Conservation (phyloP, 23 red algal species). For the Agarophyton chilense region DNA sequence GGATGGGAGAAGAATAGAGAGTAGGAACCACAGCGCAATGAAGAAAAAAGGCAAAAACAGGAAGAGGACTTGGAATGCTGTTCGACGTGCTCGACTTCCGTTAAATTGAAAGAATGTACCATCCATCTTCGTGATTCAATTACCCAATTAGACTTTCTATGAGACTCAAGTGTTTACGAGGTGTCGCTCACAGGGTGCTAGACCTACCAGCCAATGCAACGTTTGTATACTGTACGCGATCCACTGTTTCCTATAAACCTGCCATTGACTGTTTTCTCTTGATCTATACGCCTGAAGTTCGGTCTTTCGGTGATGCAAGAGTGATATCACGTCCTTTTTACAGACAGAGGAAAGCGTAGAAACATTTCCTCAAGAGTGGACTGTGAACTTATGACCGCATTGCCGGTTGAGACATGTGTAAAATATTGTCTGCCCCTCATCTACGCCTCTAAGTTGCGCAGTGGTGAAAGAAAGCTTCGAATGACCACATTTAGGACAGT, state of each 20-base stretch:
- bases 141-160: background rate
- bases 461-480: slow-evolving; percentile 76
- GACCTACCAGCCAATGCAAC: background rate
- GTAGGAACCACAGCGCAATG: background rate
- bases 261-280: background rate
- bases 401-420: slow-evolving; percentile 84
- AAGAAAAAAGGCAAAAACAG: background rate
- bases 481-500: slow-evolving; percentile 83
- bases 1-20: background rate
- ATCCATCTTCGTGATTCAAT: background rate
- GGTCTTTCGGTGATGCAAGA: no score
- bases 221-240: background rate
- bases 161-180: background rate
- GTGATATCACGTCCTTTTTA: no score
- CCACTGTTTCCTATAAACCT: background rate
- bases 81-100: slow-evolving; percentile 32
- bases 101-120: slow-evolving; percentile 21
- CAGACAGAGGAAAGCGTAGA: no score
- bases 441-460: slow-evolving; percentile 79
- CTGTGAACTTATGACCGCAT: slow-evolving; percentile 64
- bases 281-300: no score
- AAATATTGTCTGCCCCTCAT: slow-evolving; percentile 94
- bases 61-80: background rate
- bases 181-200: background rate
- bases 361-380: slow-evolving; percentile 34